A percentile compares a stretch with the other conserved stretches of the same genome.
Evolutionary conservation across 345 rosid genomes (phyloP).

Genomic region (Pseudoturritis turrita): DNA sequence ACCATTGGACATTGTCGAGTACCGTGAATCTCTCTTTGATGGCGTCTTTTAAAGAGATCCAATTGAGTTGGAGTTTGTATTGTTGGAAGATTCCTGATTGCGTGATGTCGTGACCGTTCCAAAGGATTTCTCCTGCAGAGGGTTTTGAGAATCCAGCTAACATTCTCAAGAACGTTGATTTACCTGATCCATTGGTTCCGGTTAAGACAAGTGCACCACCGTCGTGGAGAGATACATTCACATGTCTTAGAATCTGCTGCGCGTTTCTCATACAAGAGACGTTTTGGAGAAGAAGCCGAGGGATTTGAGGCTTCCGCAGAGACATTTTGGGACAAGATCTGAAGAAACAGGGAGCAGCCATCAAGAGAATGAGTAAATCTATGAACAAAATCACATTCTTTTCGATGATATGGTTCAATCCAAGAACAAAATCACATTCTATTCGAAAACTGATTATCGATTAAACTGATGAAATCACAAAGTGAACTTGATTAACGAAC

Average conservation of each 20-base stretch:
- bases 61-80: slow-evolving; percentile 86
- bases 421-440: too few relatives aligned
- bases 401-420: too few relatives aligned
- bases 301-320: slow-evolving; percentile 52
- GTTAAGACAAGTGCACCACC: slow-evolving; percentile 82
- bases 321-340: slow-evolving; percentile 39
- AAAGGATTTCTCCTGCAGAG: slow-evolving; percentile 80
- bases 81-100: slow-evolving; percentile 79
- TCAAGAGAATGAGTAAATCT: neutral
- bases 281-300: slow-evolving; percentile 71
- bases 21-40: slow-evolving; percentile 62
- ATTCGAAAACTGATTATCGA: too few relatives aligned
- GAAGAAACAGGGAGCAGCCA: neutral
- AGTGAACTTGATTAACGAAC: neutral
- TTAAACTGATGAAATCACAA: neutral
- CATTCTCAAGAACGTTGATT: slow-evolving; percentile 79
- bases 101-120: slow-evolving; percentile 84
- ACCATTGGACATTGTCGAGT: slow-evolving; percentile 81
- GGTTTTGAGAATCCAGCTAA: slow-evolving; percentile 82
- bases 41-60: slow-evolving; percentile 85
- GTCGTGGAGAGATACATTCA: slow-evolving; percentile 67
- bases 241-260: slow-evolving; percentile 69
- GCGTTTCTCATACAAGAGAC: slow-evolving; percentile 97
- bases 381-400: too few relatives aligned
- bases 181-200: slow-evolving; percentile 78